Conservation (phyloP, 2,329 filamentous ascomycete genomes). For the Apiospora aurea region DNA sequence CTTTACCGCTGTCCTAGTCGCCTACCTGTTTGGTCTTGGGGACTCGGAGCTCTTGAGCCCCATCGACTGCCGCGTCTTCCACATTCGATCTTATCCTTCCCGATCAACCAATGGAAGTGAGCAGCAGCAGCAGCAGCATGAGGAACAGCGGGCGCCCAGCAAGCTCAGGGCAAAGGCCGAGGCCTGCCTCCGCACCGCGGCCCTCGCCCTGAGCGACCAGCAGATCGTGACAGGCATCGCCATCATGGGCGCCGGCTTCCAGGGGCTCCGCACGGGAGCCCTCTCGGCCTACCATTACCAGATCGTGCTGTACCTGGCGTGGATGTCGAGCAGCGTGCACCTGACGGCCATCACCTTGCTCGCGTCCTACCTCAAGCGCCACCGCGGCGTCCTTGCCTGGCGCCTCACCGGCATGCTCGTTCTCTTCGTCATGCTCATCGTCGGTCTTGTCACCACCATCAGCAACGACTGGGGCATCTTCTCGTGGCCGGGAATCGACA, state of each 20-base stretch:
- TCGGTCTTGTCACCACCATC: slow-evolving; percentile 24
- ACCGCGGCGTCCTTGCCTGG: slow-evolving; percentile 17
- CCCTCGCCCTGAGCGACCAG: slow-evolving; percentile 24
- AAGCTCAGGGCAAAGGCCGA: background rate
- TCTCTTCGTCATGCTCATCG: slow-evolving; percentile 23
- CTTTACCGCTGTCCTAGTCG: slow-evolving; percentile 1
- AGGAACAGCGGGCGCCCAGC: background rate
- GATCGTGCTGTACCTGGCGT: slow-evolving; percentile 26
- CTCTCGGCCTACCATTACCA: slow-evolving; percentile 26
- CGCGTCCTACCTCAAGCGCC: background rate
- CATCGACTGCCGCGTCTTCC: slow-evolving; percentile 21
- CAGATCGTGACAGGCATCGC: slow-evolving; percentile 26
- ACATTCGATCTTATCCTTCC: background rate
- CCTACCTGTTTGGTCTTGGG: slow-evolving; percentile 23
- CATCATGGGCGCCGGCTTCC: slow-evolving; percentile 26
- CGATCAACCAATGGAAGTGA: background rate
- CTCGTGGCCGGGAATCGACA: slow-evolving; percentile 23
- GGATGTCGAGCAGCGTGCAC: slow-evolving; percentile 27
- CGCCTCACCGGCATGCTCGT: slow-evolving; percentile 23
- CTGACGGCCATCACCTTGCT: slow-evolving; percentile 25
- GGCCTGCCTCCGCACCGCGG: slow-evolving; percentile 18
- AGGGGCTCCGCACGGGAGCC: background rate
- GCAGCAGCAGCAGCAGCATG: background rate
- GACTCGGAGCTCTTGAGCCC: slow-evolving; percentile 18
- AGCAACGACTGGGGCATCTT: slow-evolving; percentile 23